Evolutionary conservation across 495 filamentous ascomycete genomes (phyloP), one percentile per base, ranked within the genome.

Genomic region (Annulohypoxylon maeteangense): DNA sequence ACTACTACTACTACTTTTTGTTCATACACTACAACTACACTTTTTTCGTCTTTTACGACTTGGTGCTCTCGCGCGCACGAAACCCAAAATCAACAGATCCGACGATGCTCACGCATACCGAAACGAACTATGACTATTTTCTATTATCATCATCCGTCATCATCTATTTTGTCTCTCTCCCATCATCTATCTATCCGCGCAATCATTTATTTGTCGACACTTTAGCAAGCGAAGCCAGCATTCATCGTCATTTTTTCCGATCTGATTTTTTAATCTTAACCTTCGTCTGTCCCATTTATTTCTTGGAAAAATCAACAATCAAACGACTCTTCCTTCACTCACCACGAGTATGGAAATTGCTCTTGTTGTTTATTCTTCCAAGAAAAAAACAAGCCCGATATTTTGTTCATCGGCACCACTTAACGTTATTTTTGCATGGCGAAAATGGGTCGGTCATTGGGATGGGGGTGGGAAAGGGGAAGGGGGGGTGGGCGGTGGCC

Each of bases 201-300:
- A 69, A 65, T 72, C 50, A 75, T 78, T 75, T 75, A 54, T 62
- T 62, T 76, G 73, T 78, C 62, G 18, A 75, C 61, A 60, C 57
- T 72, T 51, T 72, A 77, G 78, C 76, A 70, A 80, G 78, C 80
- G 70, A 82, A 82, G 81, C 78, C 60, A 82, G 78, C 81, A 75
- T 82, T 77, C 22, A 25, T 48, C 47, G 22, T 51, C 23, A 27
- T 51, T 51, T 29, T 29, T 29, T 27, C 23, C 23, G 23, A 29
- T 54, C 74, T 78, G 76, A 65, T 77, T 80, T 78, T 77, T 80
- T 78, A 64, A 70, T 75, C 53, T 18, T 65, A 65, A 45, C 45
- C 47, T 75, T 62, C 64, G 50, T 56, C 65, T 65, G 56, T 68
- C 59, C 63, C 54, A 65, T 74, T 57, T 60, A 64, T 69, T 57